phyloP scores from a whole-genome alignment of 768 basidiomycete species.

The Kwoniella pini region DNA sequence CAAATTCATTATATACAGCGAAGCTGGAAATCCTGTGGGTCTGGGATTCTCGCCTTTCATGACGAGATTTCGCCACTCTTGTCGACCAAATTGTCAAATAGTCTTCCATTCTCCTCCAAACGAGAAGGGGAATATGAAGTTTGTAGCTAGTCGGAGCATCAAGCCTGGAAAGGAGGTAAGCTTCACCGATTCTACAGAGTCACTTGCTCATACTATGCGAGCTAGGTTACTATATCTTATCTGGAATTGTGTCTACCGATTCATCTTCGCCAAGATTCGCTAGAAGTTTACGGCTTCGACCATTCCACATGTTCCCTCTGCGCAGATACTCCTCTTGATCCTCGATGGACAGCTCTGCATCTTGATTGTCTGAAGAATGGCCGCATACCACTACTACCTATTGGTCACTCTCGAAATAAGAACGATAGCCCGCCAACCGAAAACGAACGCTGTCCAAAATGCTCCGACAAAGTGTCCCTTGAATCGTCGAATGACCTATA shows the following conservation, averaged over 20 bases:
- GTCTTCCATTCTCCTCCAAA: not conserved
- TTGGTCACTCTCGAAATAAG: too few relatives aligned
- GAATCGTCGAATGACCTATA: not conserved
- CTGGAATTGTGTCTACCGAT: not conserved
- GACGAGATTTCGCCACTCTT: slow-evolving; percentile 3
- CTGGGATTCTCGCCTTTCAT: not conserved
- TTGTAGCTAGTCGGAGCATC: not conserved
- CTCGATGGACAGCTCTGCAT: not conserved
- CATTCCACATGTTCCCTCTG: not conserved
- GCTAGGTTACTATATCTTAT: slow-evolving; percentile 9
- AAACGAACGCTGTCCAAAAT: not conserved
- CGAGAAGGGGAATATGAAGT: not conserved
- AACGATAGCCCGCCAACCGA: too few relatives aligned
- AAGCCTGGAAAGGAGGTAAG: slow-evolving; percentile 7
- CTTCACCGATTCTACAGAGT: not conserved
- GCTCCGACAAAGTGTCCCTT: not conserved
- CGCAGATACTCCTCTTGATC: not conserved
- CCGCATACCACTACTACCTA: too few relatives aligned
- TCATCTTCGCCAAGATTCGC: not conserved
- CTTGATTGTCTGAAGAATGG: not conserved
- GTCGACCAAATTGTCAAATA: slow-evolving; percentile 1
- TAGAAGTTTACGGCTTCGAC: not conserved
- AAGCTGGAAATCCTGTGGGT: not conserved
- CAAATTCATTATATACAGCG: not conserved
- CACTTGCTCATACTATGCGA: not conserved